Evolutionary conservation across 164 flowering plant species (phyloP).

Genomic region (Malania oleifera): DNA sequence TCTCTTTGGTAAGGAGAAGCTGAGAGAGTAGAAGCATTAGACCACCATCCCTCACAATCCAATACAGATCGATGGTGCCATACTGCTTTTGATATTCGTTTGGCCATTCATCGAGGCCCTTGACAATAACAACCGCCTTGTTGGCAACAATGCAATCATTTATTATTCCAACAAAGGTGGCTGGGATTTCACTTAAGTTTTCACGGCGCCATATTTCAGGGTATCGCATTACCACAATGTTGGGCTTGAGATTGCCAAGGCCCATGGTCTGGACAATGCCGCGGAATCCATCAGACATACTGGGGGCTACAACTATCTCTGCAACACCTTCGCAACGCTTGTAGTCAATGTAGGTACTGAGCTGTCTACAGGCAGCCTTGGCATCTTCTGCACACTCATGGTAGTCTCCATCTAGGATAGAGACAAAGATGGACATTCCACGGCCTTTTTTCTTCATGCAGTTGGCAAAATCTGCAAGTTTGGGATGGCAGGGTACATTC

Average conservation of each 20-base stretch:
- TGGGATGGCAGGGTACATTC: constrained; percentile 98
- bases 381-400: constrained; percentile 93
- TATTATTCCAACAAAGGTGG: constrained; percentile 89
- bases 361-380: constrained; percentile 71
- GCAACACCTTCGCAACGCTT: constrained; percentile 98
- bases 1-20: constrained; percentile 88
- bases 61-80: constrained; percentile 92
- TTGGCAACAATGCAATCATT: constrained; percentile 96
- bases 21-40: constrained; percentile 98
- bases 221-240: constrained; percentile 95
- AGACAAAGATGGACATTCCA: constrained; percentile 95
- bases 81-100: constrained; percentile 89
- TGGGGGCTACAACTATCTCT: constrained; percentile 97
- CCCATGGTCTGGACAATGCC: constrained; percentile 99
- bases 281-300: constrained; percentile 89
- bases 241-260: constrained; percentile 96
- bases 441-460: constrained; percentile 99
- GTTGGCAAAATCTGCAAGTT: constrained; percentile 97
- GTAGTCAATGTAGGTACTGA: constrained; percentile 83
- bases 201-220: constrained; percentile 99
- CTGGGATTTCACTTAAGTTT: constrained; percentile 81
- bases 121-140: constrained; percentile 97
- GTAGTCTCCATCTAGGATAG: constrained; percentile 94
- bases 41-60: constrained; percentile 99
- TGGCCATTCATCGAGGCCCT: constrained; percentile 99